A percentile compares a stretch with the other conserved stretches of the same genome.
phyloP scores from a whole-genome alignment of 2,329 filamentous ascomycete genomes.

The Verticillium tricorpus region DNA sequence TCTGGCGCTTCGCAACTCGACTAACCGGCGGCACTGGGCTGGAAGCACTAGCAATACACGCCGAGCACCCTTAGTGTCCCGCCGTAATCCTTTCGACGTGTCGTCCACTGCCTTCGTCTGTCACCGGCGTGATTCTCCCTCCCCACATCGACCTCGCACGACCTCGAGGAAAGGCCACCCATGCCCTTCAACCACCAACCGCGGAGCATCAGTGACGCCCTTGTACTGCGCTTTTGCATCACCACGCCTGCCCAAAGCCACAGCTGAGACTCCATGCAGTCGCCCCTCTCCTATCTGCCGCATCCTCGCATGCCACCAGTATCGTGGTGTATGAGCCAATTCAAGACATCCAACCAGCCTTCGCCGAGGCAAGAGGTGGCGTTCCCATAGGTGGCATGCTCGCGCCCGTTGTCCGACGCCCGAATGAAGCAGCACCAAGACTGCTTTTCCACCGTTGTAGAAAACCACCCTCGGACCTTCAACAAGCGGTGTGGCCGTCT shows the following conservation, averaged over 20 bases:
- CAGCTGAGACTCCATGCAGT: not conserved
- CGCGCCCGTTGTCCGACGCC: not conserved
- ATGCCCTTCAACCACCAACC: not conserved
- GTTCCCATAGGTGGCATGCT: not conserved
- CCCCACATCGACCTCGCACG: not conserved
- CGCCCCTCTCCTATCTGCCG: not conserved
- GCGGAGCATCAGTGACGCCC: not conserved
- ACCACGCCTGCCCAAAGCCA: not conserved
- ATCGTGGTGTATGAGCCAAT: not conserved
- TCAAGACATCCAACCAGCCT: not conserved
- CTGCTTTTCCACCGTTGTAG: too few relatives aligned
- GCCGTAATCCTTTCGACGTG: not conserved
- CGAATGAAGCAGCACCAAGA: not conserved
- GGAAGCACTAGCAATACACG: not conserved
- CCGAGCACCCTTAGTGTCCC: not conserved
- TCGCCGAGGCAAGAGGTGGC: not conserved
- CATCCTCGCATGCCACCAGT: not conserved
- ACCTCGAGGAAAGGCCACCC: not conserved
- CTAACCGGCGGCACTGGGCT: not conserved
- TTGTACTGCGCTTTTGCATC: not conserved
- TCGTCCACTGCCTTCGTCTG: not conserved
- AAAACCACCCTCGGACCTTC: not conserved
- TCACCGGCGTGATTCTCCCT: not conserved
- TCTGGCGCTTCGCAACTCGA: not conserved
- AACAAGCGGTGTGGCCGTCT: not conserved